A percentile compares a stretch with the other conserved stretches of the same genome.
Conservation (phyloP, 2,329 filamentous ascomycete genomes). For the Pseudogymnoascus sp. region DNA sequence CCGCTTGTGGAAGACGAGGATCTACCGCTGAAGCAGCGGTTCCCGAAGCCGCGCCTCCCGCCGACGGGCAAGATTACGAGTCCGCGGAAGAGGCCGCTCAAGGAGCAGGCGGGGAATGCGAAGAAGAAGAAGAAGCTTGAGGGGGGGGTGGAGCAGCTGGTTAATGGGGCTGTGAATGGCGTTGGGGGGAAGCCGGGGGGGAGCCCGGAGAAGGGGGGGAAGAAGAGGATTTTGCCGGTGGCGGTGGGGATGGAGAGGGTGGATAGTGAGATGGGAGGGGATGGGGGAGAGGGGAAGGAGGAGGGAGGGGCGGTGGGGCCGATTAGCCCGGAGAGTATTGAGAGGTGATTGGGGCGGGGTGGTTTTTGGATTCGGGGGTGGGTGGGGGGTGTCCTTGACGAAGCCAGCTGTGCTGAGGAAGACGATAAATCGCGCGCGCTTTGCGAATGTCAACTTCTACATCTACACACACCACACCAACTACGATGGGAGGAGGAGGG, state of each 20-base stretch:
- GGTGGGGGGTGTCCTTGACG: background rate
- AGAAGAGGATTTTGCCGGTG: conserved; percentile 33
- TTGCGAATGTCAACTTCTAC: background rate
- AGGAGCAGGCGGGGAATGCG: conserved; percentile 72
- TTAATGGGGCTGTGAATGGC: conserved; percentile 17
- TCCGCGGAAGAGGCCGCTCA: conserved; percentile 71
- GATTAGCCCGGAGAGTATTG: conserved; percentile 70
- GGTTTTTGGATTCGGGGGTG: background rate
- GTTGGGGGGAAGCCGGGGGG: conserved; percentile 26
- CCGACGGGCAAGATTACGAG: conserved; percentile 78
- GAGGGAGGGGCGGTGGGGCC: conserved; percentile 63
- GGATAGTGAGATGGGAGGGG: conserved; percentile 45
- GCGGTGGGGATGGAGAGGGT: conserved; percentile 44
- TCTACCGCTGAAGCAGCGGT: conserved; percentile 80
- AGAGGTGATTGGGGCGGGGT: conserved; percentile 15
- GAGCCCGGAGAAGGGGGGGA: conserved; percentile 40
- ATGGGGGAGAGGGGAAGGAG: conserved; percentile 49
- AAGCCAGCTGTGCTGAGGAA: background rate
- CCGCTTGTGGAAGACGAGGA: conserved; percentile 91
- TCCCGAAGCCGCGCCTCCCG: conserved; percentile 54
- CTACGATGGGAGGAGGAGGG: background rate
- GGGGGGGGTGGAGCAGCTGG: conserved; percentile 32
- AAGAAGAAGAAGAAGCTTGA: conserved; percentile 82
- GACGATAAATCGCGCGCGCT: background rate
- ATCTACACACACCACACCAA: background rate